phyloP scores from a whole-genome alignment of 805 yeast genomes.

The Danielozyma ontarioensis region DNA sequence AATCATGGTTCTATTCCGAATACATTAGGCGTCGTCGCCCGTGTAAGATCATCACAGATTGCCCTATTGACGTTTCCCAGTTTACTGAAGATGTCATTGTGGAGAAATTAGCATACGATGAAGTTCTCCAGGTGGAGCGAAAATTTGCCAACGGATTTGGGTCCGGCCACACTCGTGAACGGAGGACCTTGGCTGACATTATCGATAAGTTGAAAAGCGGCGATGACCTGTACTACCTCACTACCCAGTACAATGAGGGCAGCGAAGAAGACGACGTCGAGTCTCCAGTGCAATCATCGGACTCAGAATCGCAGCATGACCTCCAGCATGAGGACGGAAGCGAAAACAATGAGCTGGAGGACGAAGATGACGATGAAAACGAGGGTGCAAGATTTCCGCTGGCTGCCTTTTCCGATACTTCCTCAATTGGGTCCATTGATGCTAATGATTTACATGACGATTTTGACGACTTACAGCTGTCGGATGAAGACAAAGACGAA shows the following conservation, averaged over 20 bases:
- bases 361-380: constrained; percentile 4
- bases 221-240: constrained; percentile 49
- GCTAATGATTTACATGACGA: constrained; percentile 45
- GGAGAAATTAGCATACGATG: constrained; percentile 30
- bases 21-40: background rate
- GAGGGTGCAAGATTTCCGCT: constrained; percentile 1
- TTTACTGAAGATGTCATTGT: constrained; percentile 19
- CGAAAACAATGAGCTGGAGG: constrained; percentile 3
- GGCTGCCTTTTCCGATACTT: constrained; percentile 27
- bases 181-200: constrained; percentile 47
- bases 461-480: constrained; percentile 37
- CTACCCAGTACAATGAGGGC: constrained; percentile 60
- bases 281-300: constrained; percentile 8
- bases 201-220: constrained; percentile 37
- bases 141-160: constrained; percentile 63
- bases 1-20: background rate
- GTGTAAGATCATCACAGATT: too few species aligned
- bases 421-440: constrained; percentile 30
- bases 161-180: constrained; percentile 50
- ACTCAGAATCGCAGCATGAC: constrained; percentile 9
- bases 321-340: constrained; percentile 11
- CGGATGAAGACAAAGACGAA: constrained; percentile 15
- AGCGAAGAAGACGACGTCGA: constrained; percentile 4
- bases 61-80: constrained; percentile 1
- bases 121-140: constrained; percentile 51